Conservation (phyloP, 2,329 filamentous ascomycete genomes). For the Colletotrichum paranaense region DNA sequence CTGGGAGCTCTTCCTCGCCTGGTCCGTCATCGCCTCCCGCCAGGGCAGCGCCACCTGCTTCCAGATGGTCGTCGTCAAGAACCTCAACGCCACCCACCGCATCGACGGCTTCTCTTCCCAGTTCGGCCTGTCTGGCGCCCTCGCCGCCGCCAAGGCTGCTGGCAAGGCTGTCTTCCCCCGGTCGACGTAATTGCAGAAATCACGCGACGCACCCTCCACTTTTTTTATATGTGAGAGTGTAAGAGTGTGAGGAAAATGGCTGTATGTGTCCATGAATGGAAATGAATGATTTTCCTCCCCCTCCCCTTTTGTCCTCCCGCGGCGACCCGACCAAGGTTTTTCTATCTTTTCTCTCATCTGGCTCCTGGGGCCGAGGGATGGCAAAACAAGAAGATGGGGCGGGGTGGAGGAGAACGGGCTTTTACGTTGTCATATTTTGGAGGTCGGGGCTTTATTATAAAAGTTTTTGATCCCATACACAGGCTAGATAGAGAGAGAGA, state of each 20-base stretch:
- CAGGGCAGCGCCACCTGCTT: slow-evolving; percentile 88
- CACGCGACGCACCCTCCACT: too few relatives aligned
- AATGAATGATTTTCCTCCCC: neutral
- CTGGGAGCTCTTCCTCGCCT: slow-evolving; percentile 92
- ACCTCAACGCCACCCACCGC: slow-evolving; percentile 88
- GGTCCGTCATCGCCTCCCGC: slow-evolving; percentile 84
- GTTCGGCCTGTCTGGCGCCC: slow-evolving; percentile 74
- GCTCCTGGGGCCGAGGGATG: neutral
- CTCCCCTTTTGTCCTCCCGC: neutral
- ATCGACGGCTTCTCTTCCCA: slow-evolving; percentile 79
- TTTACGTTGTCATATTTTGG: slow-evolving; percentile 13
- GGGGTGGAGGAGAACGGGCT: neutral
- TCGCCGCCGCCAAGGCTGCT: slow-evolving; percentile 48
- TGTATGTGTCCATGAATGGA: slow-evolving; percentile 9
- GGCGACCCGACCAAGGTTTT: neutral
- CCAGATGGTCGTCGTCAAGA: slow-evolving; percentile 89
- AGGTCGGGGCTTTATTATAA: neutral
- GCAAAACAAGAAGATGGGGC: neutral
- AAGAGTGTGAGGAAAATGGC: neutral
- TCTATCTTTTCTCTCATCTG: neutral
- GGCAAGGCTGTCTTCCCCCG: slow-evolving; percentile 23
- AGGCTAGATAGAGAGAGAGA: slow-evolving; percentile 4
- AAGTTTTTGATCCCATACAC: slow-evolving; percentile 12
- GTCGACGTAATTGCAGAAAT: neutral
- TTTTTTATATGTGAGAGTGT: neutral